A percentile compares a stretch with the other conserved stretches of the same genome.
phyloP scores from a whole-genome alignment of 331 rosid species.

The Acacia pycnantha region DNA sequence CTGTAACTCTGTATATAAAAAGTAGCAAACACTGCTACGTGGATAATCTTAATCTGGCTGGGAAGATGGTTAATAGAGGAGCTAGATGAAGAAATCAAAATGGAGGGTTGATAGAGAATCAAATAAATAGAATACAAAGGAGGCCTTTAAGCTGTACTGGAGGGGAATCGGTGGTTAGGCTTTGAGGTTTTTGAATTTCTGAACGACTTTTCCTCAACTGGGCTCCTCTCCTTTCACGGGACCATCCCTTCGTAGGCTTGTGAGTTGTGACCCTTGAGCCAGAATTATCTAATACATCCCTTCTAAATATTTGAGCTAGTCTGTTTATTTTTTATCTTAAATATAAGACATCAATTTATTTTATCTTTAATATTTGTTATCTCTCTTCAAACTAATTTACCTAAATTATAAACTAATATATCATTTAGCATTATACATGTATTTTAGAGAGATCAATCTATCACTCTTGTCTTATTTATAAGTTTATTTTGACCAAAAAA shows the following conservation, averaged over 20 bases:
- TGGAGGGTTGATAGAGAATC: constrained; percentile 70
- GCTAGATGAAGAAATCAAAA: constrained; percentile 62
- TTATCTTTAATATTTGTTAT: no score
- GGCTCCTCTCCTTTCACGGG: constrained; percentile 33
- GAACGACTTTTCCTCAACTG: constrained; percentile 21
- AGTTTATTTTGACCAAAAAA: no score
- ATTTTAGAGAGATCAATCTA: no score
- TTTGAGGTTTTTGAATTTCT: neutral
- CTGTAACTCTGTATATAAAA: neutral
- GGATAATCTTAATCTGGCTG: constrained; percentile 24
- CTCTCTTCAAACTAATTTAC: no score
- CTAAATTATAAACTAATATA: no score
- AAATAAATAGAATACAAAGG: constrained; percentile 65
- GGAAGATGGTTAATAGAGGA: constrained; percentile 27
- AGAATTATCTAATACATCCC: constrained; percentile 2
- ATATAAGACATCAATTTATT: no score
- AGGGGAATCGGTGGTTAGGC: constrained; percentile 33
- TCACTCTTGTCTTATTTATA: no score
- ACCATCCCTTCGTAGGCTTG: constrained; percentile 32
- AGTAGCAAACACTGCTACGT: constrained; percentile 13
- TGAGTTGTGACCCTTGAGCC: constrained; percentile 35
- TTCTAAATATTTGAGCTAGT: no score
- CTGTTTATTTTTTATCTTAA: no score
- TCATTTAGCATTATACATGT: no score
- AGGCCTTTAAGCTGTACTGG: constrained; percentile 40